Percentiles rank a stretch among this genome's conserved stretches.
These are phyloP conservation scores for Triangularia setosa DNA, from an alignment of 2,329 filamentous ascomycete species.

Conservation along the genomic window DNA sequence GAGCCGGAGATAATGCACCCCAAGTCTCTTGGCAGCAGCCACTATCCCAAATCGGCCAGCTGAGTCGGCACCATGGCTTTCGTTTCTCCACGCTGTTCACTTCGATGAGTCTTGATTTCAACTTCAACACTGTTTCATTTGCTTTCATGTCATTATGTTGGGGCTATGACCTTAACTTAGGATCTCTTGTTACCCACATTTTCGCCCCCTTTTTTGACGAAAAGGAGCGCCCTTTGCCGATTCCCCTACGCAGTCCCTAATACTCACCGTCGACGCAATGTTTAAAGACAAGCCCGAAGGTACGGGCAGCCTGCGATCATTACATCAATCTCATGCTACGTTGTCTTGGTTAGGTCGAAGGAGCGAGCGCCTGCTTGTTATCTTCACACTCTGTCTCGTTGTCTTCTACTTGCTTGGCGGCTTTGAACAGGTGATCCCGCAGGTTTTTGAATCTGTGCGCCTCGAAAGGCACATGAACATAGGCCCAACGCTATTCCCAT, in stretches of 20 bases:
- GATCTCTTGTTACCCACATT: not conserved
- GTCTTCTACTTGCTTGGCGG: not conserved
- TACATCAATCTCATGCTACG: not conserved
- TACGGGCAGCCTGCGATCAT: not conserved
- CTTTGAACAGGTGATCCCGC: not conserved
- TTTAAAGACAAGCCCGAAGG: not conserved
- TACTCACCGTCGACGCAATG: not conserved
- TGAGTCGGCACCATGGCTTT: not conserved
- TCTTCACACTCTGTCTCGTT: not conserved
- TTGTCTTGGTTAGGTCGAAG: not conserved
- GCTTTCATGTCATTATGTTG: not conserved
- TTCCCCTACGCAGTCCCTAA: not conserved
- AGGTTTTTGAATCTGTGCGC: constrained; percentile 2
- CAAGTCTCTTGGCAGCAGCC: not conserved
- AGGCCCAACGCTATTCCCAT: not conserved
- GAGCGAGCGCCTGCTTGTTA: not conserved
- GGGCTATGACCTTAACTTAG: not conserved
- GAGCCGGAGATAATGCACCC: not conserved
- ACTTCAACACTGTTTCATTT: not conserved
- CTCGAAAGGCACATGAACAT: constrained; percentile 16
- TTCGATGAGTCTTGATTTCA: not conserved
- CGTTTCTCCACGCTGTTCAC: not conserved
- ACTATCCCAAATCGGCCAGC: not conserved
- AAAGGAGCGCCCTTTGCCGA: not conserved
- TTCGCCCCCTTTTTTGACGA: not conserved